Evolutionary conservation across 73 alveolate species (phyloP), one percentile per base, ranked within the genome.

Genomic region (Loxodes magnus): DNA sequence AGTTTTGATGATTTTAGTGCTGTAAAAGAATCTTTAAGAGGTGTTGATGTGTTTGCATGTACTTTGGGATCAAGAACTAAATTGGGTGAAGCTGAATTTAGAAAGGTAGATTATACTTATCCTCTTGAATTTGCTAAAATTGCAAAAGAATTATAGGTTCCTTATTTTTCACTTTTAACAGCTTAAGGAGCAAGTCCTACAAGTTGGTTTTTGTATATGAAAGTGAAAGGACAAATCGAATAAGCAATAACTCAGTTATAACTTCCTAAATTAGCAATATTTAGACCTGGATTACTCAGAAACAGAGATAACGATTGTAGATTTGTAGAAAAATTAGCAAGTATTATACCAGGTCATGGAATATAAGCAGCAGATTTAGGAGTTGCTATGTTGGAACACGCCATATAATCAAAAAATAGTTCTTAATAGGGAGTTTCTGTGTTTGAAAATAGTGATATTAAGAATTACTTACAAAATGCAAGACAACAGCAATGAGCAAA

Each of bases 251-350:
- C 35, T 19, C 58, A 56, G 35, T 36, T 43, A 15, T 53, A 59
- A 7, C 56, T 56, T 5, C 37, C 55, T 24, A 28, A 60, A n/a
- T 25, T 50, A 7, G 49, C 75, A 1, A 82, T 82, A 16, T 51
- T 44, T 35, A 43, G 76, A 42, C 94, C 94, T 16, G 94, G 88
- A 9, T 43, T 71, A 9, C 51, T 82, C 12, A 9, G 38, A 33
- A 65, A 82, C 53, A 68, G 94, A 51, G 89, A 76, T 20, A 76
- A 76, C 64, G 90, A 81, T 56, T 5, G 27, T 22, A 62, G 94
- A 70, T 34, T 46, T 16, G 64, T 50, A 6, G 94, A 82, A 27
- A 53, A 52, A 15, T 20, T 71, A 1, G 48, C 35, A 14, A 4
- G n/a, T n/a, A n/a, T n/a, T n/a, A n/a, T n/a, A n/a, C n/a, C n/a